Base-by-base conservation (phyloP, 441 rosid genomes). In the Corymbia citriodora region DNA sequence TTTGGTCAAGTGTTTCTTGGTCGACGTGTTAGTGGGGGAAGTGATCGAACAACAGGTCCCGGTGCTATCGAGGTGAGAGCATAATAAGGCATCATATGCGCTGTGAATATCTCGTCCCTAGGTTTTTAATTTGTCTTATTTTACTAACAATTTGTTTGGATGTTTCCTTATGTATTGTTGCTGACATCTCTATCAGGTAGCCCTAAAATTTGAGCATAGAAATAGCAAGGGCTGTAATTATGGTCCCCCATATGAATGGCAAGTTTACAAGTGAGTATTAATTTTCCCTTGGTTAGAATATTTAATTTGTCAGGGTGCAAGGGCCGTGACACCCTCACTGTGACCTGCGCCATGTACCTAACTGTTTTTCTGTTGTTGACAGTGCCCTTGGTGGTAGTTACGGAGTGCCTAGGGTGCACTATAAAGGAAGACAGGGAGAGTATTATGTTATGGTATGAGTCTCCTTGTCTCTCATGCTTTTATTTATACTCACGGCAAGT, bases 161-260 rank as follows among this genome's bases (percentile, higher is more conserved):
- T 89, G 23, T 57, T 48, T 83, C 53, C 57, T 18, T 31, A 90
- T 74, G 89, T 54, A 55, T 90, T 16, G 45, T 90, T 88, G 19
- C 79, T 79, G 52, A 79, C 52, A 8, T 79, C 86, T 17, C 70
- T 36, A 40, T 65, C 91, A 98, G 99, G 99, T 98, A 90, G 99
- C 99, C 89, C 90, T 98, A 88, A 98, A 98, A 92, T 98, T 98
- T 93, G 99, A 98, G 96, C 99, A 98, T 83, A 93, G 97, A 93
- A 98, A 94, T 92, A 98, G 99, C 94, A 98, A 98, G 92, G 99
- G 99, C 87, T 98, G 99, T 92, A 98, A 95, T 92, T 97, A 97
- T 90, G 99, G 99, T 88, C 99, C 99, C 86, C 99, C 99, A 10
- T 96, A 98, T 61, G 99, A 98, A 90, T 98, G 99, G 99, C 99